Conservation (phyloP, 2,329 filamentous ascomycete genomes). For the Ophiostoma quercus region DNA sequence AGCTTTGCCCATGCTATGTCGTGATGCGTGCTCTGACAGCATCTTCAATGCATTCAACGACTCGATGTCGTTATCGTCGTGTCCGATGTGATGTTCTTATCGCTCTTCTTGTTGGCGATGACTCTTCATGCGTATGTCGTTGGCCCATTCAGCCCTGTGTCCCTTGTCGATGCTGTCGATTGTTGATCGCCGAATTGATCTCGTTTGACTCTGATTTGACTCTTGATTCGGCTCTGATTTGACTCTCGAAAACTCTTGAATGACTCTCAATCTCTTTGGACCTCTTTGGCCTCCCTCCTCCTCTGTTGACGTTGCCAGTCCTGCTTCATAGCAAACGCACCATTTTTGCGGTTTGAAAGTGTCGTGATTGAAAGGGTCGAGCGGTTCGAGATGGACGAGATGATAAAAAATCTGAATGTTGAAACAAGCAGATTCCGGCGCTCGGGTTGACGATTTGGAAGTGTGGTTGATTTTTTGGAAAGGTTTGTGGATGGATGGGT, state of each 20-base stretch:
- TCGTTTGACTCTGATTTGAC: neutral
- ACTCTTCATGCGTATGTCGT: neutral
- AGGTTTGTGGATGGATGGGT: conserved; percentile 21
- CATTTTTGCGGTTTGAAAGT: conserved; percentile 59
- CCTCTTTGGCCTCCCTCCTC: neutral
- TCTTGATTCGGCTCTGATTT: too few species aligned
- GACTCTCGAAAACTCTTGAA: too few species aligned
- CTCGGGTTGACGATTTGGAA: conserved; percentile 37
- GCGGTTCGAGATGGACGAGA: conserved; percentile 37
- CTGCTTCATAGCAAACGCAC: conserved; percentile 38
- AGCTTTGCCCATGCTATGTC: neutral
- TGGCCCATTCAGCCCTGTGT: neutral
- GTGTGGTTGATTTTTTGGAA: conserved; percentile 33
- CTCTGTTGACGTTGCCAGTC: neutral
- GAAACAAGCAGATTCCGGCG: conserved; percentile 47
- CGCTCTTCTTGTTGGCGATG: neutral
- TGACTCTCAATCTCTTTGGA: neutral
- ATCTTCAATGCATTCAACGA: neutral
- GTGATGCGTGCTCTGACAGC: neutral
- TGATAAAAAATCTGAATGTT: conserved; percentile 41
- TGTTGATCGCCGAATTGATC: neutral
- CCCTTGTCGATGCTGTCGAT: neutral
- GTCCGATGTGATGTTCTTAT: neutral
- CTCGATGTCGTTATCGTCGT: neutral
- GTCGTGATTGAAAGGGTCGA: conserved; percentile 42